Conservation (phyloP, 2,329 filamentous ascomycete genomes). For the Cercospora zeae-maydis region DNA sequence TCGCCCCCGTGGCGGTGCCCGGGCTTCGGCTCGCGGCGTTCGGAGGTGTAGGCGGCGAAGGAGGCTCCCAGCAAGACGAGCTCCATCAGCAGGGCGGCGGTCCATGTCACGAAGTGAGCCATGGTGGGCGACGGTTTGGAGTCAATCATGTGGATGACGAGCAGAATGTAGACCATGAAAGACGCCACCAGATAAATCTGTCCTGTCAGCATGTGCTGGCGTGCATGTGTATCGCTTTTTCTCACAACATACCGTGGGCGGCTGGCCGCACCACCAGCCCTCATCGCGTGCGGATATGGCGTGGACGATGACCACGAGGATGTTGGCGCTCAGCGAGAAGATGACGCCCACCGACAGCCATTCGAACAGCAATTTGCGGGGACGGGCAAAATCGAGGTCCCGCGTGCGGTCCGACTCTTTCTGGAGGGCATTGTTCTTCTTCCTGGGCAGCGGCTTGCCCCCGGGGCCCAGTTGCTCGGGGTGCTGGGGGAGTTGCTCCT, state of each 20-base stretch:
- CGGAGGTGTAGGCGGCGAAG: conserved; percentile 63
- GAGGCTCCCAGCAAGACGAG: conserved; percentile 66
- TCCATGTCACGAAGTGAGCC: conserved; percentile 78
- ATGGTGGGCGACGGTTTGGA: conserved; percentile 74
- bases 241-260: conserved; percentile 61
- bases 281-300: conserved; percentile 63
- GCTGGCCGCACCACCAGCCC: conserved; percentile 79
- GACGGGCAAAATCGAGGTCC: conserved; percentile 59
- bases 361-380: conserved; percentile 68
- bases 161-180: conserved; percentile 81
- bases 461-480: conserved; percentile 68
- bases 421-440: conserved; percentile 54
- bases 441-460: conserved; percentile 78
- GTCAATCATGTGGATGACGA: conserved; percentile 83
- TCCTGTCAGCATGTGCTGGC: conserved; percentile 22
- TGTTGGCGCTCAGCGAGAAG: conserved; percentile 71
- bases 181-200: conserved; percentile 83
- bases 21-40: conserved; percentile 61
- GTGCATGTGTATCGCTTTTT: background rate
- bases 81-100: conserved; percentile 68
- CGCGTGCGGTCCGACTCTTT: conserved; percentile 43
- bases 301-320: conserved; percentile 68
- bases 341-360: conserved; percentile 69
- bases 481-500: conserved; percentile 36
- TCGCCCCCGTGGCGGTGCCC: conserved; percentile 43